phyloP scores from a whole-genome alignment of 2,329 filamentous ascomycete species.

The Colletotrichum incanum region DNA sequence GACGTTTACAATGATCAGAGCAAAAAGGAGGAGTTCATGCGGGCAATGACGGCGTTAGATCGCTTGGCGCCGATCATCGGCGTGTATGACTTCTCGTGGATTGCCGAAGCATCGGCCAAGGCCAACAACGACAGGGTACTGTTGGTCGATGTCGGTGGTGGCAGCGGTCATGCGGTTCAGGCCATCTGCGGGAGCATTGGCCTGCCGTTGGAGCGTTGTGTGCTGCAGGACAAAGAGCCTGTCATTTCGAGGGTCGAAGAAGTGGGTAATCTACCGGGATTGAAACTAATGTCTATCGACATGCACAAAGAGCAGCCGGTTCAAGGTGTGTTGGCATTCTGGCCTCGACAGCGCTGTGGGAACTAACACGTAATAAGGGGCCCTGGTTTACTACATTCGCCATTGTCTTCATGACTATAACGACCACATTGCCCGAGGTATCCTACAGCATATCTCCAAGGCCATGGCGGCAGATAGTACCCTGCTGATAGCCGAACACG shows the following conservation, averaged over 20 bases:
- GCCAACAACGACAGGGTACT: conserved; percentile 41
- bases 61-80: conserved; percentile 46
- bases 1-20: conserved; percentile 49
- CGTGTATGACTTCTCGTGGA: conserved; percentile 52
- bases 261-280: neutral
- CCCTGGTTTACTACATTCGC: conserved; percentile 54
- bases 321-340: conserved; percentile 31
- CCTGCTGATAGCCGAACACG: conserved; percentile 52
- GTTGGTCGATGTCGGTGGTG: conserved; percentile 54
- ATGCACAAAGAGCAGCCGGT: conserved; percentile 45
- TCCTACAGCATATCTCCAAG: conserved; percentile 49
- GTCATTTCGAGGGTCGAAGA: conserved; percentile 28
- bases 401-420: conserved; percentile 56
- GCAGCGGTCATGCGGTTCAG: conserved; percentile 47
- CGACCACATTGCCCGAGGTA: conserved; percentile 50
- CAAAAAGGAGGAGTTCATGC: conserved; percentile 48
- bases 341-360: neutral
- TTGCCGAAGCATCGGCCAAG: conserved; percentile 32
- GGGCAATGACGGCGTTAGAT: conserved; percentile 48
- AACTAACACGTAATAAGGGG: conserved; percentile 46
- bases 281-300: conserved; percentile 42
- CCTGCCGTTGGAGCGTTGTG: conserved; percentile 6
- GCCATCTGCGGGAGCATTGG: conserved; percentile 28
- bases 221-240: conserved; percentile 45
- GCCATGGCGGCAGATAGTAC: conserved; percentile 53